phyloP scores from a whole-genome alignment of 192 early-diverging fungal species.

The Backusella psychrophila region DNA sequence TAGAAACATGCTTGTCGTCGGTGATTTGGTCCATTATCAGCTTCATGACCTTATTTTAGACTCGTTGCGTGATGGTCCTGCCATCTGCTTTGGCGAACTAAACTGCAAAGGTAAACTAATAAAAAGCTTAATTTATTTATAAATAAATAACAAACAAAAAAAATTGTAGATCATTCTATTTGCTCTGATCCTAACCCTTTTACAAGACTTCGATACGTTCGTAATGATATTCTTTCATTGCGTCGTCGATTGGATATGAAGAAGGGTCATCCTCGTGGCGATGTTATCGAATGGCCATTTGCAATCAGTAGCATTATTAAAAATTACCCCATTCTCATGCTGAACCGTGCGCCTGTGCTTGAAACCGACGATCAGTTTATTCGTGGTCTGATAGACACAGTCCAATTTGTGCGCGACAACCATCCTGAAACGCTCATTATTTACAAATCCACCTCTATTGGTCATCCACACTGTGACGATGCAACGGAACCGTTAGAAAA shows the following conservation, averaged over 20 bases:
- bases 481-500: slow-evolving; percentile 32
- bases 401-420: slow-evolving; percentile 32
- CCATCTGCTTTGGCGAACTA: slow-evolving; percentile 52
- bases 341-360: slow-evolving; percentile 42
- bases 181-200: slow-evolving; percentile 30
- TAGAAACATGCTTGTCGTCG: slow-evolving; percentile 44
- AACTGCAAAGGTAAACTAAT: slow-evolving; percentile 39
- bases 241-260: neutral
- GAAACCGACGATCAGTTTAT: slow-evolving; percentile 40
- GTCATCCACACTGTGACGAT: slow-evolving; percentile 44
- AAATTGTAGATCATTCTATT: slow-evolving; percentile 34
- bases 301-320: slow-evolving; percentile 22
- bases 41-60: slow-evolving; percentile 53
- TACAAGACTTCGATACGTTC: slow-evolving; percentile 29
- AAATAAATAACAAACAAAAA: neutral
- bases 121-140: neutral
- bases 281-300: slow-evolving; percentile 45
- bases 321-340: slow-evolving; percentile 43
- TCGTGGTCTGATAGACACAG: slow-evolving; percentile 21
- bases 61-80: slow-evolving; percentile 48
- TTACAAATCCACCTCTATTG: slow-evolving; percentile 44
- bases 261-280: slow-evolving; percentile 31
- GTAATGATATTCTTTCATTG: slow-evolving; percentile 49
- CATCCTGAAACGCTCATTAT: slow-evolving; percentile 42
- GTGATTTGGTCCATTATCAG: slow-evolving; percentile 49